Evolutionary conservation across 116 monocot genomes (phyloP).

Genomic region (Iris pallida): DNA sequence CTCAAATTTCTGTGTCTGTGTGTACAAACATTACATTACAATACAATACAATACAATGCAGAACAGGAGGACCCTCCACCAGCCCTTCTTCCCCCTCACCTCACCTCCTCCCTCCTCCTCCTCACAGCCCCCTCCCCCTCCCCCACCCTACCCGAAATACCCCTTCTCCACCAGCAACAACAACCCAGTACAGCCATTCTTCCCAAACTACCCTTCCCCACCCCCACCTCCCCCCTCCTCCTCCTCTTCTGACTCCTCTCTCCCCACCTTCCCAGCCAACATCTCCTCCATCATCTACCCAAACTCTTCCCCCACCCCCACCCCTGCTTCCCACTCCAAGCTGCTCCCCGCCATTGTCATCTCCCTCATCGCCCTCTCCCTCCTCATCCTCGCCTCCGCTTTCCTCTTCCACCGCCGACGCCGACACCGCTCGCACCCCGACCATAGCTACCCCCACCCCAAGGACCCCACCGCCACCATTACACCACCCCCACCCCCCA

Average conservation of each 20-base stretch:
- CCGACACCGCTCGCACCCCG: no score
- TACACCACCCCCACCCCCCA: slow-evolving; percentile 20
- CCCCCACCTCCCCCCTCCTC: not conserved
- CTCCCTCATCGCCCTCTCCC: slow-evolving; percentile 8
- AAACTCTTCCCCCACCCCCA: not conserved
- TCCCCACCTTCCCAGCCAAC: slow-evolving; percentile 29
- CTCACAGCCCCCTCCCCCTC: slow-evolving; percentile 17
- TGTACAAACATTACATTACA: no score
- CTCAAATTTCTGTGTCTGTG: no score
- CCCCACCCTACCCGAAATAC: slow-evolving; percentile 22
- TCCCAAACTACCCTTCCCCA: slow-evolving; percentile 23
- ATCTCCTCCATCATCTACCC: slow-evolving; percentile 18
- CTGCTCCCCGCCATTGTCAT: slow-evolving; percentile 1
- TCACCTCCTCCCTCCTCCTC: slow-evolving; percentile 13
- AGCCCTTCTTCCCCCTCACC: slow-evolving; percentile 22
- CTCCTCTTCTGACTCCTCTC: slow-evolving; percentile 6
- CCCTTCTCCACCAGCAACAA: slow-evolving; percentile 18
- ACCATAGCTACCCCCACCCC: not conserved
- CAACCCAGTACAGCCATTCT: not conserved
- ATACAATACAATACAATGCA: no score
- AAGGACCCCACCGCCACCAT: slow-evolving; percentile 22
- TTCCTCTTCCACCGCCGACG: slow-evolving; percentile 8
- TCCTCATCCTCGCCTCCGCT: slow-evolving; percentile 8
- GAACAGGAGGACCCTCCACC: slow-evolving; percentile 23
- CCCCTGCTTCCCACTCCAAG: slow-evolving; percentile 11